Conservation (phyloP, 2,329 filamentous ascomycete species). For the Cladosporium sp. region DNA sequence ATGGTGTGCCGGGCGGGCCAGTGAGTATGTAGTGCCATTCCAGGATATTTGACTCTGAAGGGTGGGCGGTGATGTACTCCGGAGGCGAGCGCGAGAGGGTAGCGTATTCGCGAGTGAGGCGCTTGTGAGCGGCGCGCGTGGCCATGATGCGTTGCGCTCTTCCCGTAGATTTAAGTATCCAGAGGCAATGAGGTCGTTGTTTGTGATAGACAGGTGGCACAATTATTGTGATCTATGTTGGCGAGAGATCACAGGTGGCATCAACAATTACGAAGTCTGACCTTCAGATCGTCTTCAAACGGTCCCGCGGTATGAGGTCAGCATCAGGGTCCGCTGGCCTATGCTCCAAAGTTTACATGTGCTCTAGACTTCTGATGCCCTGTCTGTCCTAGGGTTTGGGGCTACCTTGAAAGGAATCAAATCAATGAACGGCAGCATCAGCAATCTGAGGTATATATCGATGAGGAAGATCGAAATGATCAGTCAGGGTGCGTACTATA, state of each 20-base stretch:
- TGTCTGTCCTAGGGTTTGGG: neutral
- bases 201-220: neutral
- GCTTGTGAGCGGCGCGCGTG: conserved; percentile 42
- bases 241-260: neutral
- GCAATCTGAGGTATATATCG: neutral
- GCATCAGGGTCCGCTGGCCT: neutral
- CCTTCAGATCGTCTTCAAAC: neutral
- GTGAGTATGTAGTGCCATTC: conserved; percentile 68
- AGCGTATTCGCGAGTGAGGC: conserved; percentile 40
- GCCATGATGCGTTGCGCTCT: conserved; percentile 32
- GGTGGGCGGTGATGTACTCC: conserved; percentile 37
- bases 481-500: neutral
- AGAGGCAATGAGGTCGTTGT: neutral
- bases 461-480: neutral
- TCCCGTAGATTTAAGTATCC: neutral
- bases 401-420: neutral
- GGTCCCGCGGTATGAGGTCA: neutral
- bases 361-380: neutral
- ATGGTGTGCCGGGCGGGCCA: conserved; percentile 89
- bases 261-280: neutral
- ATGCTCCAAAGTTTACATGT: neutral
- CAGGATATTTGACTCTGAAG: conserved; percentile 37
- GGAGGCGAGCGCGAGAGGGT: conserved; percentile 37
- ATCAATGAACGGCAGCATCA: neutral
- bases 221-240: neutral